A percentile compares a stretch with the other conserved stretches of the same genome.
Conservation (phyloP, 2,329 filamentous ascomycete genomes). For the Pseudonectria foliicola region DNA sequence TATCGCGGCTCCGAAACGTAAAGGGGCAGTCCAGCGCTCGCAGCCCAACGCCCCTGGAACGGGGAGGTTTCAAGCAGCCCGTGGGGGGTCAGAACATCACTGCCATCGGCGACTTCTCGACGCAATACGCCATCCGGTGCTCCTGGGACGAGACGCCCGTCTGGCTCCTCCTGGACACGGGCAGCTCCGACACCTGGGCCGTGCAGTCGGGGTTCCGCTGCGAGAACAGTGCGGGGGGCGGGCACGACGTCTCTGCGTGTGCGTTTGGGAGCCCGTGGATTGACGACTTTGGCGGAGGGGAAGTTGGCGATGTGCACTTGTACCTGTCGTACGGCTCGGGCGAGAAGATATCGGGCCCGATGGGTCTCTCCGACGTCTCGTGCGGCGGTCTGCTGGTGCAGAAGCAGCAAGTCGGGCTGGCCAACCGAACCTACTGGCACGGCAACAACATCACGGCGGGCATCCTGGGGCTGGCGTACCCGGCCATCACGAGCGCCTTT, state of each 20-base stretch:
- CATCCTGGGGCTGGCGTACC: slow-evolving; percentile 44
- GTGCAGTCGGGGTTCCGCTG: slow-evolving; percentile 35
- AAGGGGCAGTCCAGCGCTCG: slow-evolving; percentile 8
- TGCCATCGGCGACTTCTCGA: slow-evolving; percentile 31
- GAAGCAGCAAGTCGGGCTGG: slow-evolving; percentile 41
- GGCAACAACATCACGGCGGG: slow-evolving; percentile 47
- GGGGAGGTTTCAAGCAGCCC: slow-evolving; percentile 5
- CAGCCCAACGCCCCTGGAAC: too few species aligned
- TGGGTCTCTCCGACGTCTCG: slow-evolving; percentile 39
- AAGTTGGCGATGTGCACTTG: slow-evolving; percentile 37
- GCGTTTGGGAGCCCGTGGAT: slow-evolving; percentile 34
- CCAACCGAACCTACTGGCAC: slow-evolving; percentile 42
- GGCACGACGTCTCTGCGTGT: slow-evolving; percentile 27
- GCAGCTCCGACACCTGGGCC: slow-evolving; percentile 46
- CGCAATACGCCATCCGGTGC: slow-evolving; percentile 36
- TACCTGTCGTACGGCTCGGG: slow-evolving; percentile 41
- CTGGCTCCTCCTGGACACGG: slow-evolving; percentile 42
- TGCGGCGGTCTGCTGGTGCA: slow-evolving; percentile 38
- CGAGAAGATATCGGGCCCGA: slow-evolving; percentile 39
- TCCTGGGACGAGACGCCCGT: slow-evolving; percentile 31
- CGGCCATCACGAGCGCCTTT: slow-evolving; percentile 42
- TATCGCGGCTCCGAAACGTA: slow-evolving; percentile 29
- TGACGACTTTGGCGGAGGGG: slow-evolving; percentile 33
- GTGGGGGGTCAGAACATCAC: slow-evolving; percentile 30
- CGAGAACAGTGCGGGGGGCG: slow-evolving; percentile 26